Evolutionary conservation across 352 stramenopile species (phyloP), one percentile per base, ranked within the genome.

Genomic region (Phytophthora aleatoria): DNA sequence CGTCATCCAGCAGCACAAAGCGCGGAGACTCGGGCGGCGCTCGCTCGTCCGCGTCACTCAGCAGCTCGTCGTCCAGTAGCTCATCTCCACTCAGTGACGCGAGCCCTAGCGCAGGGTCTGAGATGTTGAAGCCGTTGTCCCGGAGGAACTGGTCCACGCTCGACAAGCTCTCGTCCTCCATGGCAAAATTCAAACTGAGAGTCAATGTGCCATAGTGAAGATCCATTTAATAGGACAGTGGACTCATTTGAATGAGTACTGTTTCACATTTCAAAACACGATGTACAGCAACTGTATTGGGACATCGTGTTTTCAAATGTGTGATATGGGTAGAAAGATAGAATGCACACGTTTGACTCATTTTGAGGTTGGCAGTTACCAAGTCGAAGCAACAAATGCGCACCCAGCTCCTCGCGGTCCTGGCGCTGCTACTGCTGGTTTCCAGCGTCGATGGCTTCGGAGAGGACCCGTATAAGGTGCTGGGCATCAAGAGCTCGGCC

Each of bases 121-220:
- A 81, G 58, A 90, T 73, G 36, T 76, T 71, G 57, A 92, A 87
- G 62, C 86, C 84, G 59, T 94, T 87, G 42, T 94, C 82, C 41
- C 79, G 81, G 11, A 94, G 69, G 66, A 94, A 94, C 45, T 80
- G 77, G 68, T 94, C 86, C 54, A 94, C 82, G 51, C 82, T 94
- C 7, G 80, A 90, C 33, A 79, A 79, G 59, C 80, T 90, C 47
- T 79, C 73, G 51, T 79, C 53, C 50, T 75, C 45, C 76, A 73
- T 76, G 13, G 49, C 26, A 11, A n/a, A n/a, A n/a, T 39, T 53
- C 47, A n/a, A 53, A 53, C 28, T 53, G 28, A 44, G 6, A 44
- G 13, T 24, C 2, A 16, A 20, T 4, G 20, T 9, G 41, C 41
- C 6, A 20, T 1, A 52, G 26, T 38, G 49, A 13, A 27, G 54